Percentiles rank a stretch among this genome's conserved stretches.
phyloP scores from a whole-genome alignment of 1,139 yeast genomes.

The Yamadazyma epiphylla region DNA sequence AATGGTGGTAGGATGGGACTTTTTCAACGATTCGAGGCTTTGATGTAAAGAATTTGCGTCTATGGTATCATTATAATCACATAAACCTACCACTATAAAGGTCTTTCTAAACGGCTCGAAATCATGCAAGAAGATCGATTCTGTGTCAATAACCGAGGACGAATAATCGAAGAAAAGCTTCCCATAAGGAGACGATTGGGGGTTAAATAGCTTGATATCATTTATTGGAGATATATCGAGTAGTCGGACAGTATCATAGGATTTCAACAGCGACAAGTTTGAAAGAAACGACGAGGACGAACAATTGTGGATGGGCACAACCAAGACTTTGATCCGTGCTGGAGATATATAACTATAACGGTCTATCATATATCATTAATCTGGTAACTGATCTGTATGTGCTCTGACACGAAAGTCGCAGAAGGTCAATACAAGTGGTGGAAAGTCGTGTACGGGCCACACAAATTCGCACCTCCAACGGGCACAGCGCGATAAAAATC shows the following conservation, averaged over 20 bases:
- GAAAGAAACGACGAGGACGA: constrained; percentile 42
- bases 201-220: constrained; percentile 61
- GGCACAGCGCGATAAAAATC: no score
- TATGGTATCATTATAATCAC: constrained; percentile 32
- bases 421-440: no score
- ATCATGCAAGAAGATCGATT: constrained; percentile 67
- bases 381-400: no score
- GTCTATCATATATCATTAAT: constrained; percentile 10
- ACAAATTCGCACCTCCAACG: no score
- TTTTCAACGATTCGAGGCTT: constrained; percentile 13
- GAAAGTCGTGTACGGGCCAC: no score
- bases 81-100: constrained; percentile 64
- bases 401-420: no score
- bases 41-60: constrained; percentile 3
- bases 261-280: constrained; percentile 42
- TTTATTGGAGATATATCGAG: constrained; percentile 70
- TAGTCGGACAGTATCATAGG: constrained; percentile 62
- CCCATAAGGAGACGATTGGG: constrained; percentile 83
- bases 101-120: constrained; percentile 85
- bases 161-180: constrained; percentile 57
- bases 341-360: constrained; percentile 43
- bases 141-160: constrained; percentile 49
- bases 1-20: constrained; percentile 53
- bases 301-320: constrained; percentile 69
- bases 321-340: constrained; percentile 60